Evolutionary conservation across 2,329 filamentous ascomycete genomes (phyloP), one percentile per base, ranked within the genome.

Genomic region (Zymoseptoria passerinii): DNA sequence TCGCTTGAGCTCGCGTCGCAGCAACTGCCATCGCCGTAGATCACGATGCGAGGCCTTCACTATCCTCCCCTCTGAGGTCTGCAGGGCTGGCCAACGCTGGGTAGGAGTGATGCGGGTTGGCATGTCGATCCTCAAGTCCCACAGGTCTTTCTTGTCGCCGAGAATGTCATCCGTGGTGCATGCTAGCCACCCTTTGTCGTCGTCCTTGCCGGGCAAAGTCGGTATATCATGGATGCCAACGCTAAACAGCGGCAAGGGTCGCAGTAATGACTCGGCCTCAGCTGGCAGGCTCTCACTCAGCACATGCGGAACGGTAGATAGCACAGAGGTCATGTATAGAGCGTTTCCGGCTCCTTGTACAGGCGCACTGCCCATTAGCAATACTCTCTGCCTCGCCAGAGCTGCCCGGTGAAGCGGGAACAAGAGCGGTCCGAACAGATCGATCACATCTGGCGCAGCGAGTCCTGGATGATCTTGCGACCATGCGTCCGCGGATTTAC

Each of bases 161-260:
- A 99, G 81, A 59, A 99, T 94, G 69, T 89, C 92, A 75, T 99
- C 94, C 1, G 92, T 97, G 2, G 92, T 96, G 73, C 92, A 96
- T 10, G 92, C 94, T 59, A 96, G 86, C 91, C 92, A 99, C 48
- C 91, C 89, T 0, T 59, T 61, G 28, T 63, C 69, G 62, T 68
- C 72, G 52, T 73, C 74, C 23, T 79, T 76, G n/a, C 80, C 79
- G 65, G 85, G 80, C 4, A 97, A 80, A 58, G 87, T 84, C 4
- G 89, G 83, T 53, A 99, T 96, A 70, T 99, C 94, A 72, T 96
- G 89, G 16, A 99, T 86, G 53, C 94, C 94, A 59, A 99, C 83
- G 55, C 87, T 91, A 76, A 97, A 99, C n/a, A 99, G 81, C 0
- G 92, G 88, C 40, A 86, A 83, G 28, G 94, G 80, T 59, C 90